Evolutionary conservation across 2,329 filamentous ascomycete genomes (phyloP).

Genomic region (Pseudogymnoascus sp.): DNA sequence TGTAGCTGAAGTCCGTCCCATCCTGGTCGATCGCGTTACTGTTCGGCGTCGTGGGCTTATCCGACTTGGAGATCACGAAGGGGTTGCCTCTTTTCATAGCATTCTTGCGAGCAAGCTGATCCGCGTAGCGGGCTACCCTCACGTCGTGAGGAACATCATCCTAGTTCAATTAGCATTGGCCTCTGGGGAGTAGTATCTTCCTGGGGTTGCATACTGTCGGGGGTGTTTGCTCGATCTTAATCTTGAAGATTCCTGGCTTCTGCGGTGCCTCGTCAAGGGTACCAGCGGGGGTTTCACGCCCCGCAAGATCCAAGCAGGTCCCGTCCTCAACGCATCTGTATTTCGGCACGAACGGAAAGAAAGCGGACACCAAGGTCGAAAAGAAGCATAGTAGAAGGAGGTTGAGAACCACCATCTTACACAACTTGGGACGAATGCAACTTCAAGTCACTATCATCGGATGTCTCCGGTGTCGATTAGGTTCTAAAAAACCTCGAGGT

Average conservation of each 20-base stretch:
- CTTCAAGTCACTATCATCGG: not conserved
- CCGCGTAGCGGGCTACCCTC: conserved; percentile 16
- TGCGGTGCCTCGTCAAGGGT: conserved; percentile 6
- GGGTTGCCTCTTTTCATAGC: conserved; percentile 19
- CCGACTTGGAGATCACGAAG: conserved; percentile 19
- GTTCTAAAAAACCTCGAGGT: conserved; percentile 3
- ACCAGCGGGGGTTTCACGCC: not conserved
- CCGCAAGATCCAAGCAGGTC: conserved; percentile 10
- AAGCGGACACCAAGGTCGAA: conserved; percentile 18
- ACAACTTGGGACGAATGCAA: conserved; percentile 2
- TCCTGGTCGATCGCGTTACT: conserved; percentile 53
- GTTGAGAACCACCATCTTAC: conserved; percentile 17
- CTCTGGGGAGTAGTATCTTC: not conserved
- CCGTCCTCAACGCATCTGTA: conserved; percentile 19
- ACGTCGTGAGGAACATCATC: conserved; percentile 12
- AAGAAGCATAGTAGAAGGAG: conserved; percentile 14
- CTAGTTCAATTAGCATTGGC: conserved; percentile 2
- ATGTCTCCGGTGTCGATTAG: not conserved
- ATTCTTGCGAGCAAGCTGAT: conserved; percentile 15
- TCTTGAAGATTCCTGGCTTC: conserved; percentile 12
- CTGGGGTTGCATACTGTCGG: not conserved
- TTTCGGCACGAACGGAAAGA: conserved; percentile 20
- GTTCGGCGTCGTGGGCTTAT: conserved; percentile 36
- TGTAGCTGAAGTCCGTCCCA: conserved; percentile 58
- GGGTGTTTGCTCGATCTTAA: conserved; percentile 9